phyloP scores from a whole-genome alignment of 441 rosid genomes.

The Rhodomyrtus psidioides region DNA sequence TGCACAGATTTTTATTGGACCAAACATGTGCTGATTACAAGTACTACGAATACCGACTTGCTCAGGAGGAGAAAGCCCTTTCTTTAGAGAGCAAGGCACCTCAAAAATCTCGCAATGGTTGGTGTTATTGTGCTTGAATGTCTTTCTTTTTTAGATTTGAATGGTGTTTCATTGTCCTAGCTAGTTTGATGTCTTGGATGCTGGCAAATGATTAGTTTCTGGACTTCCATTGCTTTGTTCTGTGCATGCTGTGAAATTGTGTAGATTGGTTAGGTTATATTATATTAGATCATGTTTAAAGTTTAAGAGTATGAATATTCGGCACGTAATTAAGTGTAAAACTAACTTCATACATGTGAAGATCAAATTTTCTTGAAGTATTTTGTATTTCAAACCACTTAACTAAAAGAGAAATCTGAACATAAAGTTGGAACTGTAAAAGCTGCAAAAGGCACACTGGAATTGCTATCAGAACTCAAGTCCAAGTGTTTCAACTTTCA shows the following conservation, averaged over 20 bases:
- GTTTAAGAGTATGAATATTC: neutral
- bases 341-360: neutral
- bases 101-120: constrained; percentile 39
- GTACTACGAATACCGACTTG: constrained; percentile 66
- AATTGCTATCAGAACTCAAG: neutral
- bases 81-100: constrained; percentile 33
- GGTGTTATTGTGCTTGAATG: constrained; percentile 2
- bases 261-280: neutral
- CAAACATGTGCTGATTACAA: constrained; percentile 74
- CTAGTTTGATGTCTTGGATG: neutral
- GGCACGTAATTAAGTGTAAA: neutral
- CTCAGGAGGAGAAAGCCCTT: constrained; percentile 70
- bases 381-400: neutral
- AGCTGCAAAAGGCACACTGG: neutral
- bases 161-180: neutral
- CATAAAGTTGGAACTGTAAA: neutral
- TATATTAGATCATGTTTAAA: neutral
- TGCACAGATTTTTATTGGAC: constrained; percentile 73
- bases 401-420: neutral
- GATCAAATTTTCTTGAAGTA: neutral
- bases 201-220: neutral
- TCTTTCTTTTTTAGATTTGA: neutral
- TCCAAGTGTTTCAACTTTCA: neutral
- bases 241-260: neutral
- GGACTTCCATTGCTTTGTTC: neutral